Evolutionary conservation across 1,139 yeast genomes (phyloP), one percentile per base, ranked within the genome.

Genomic region (Arxiozyma bovina): DNA sequence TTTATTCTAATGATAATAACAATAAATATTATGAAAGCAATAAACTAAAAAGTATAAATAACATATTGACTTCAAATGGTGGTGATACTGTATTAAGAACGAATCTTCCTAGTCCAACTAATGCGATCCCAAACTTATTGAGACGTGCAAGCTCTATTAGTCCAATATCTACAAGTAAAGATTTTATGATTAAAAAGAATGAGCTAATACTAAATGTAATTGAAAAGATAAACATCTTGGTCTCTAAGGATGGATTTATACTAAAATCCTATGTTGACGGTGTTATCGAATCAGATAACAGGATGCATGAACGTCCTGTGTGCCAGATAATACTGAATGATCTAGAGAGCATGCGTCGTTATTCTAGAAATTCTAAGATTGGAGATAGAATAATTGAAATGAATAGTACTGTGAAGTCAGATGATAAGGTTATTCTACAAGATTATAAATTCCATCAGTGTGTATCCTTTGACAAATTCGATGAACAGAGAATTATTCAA

Each of bases 391-490:
- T 27, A 45, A 27, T 45, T 45, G 47, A 45, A 18, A 45, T 45
- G 40, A 40, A 45, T 25, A 42, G 27, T 17, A 43, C 44, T 8
- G 41, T 20, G 8, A 7, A 79, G 81, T 45, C 47, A 1, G 72
- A 77, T 48, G 8, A 27, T 7, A 8, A 27, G 8, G 88, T 82
- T 22, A 69, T 76, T 1, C 70, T 89, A 17, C 88, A 85, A 61
- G 96, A 89, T 67, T 83, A 89, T 63, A 89, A 87, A 61, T 87
- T 91, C 70, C 98, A 93, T 70, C 94, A 88, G 63, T 86, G 96
- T 69, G 96, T 88, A 42, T 78, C 85, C 54, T 73, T 87, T 52
- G 80, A 83, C 47, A 78, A 80, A 64, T 87, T 86, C 67, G 90
- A 86, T 61, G 68, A 77, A 8, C 85, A 83, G 46, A 75, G 87